Evolutionary conservation across 164 flowering plant species (phyloP).

Genomic region (Amborella trichopoda): DNA sequence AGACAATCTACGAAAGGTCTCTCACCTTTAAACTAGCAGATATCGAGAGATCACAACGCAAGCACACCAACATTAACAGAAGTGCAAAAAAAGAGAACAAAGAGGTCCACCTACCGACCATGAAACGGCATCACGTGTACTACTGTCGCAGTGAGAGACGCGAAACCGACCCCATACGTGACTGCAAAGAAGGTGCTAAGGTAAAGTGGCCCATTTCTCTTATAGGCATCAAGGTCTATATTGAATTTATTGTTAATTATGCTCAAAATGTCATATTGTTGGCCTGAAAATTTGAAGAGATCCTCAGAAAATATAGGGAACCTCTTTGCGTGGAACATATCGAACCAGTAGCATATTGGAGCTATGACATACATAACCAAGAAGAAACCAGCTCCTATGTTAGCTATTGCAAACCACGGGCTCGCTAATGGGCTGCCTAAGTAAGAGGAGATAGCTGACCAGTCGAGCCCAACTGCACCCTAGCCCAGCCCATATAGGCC

Average conservation of each 20-base stretch:
- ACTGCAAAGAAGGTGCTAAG: constrained; percentile 71
- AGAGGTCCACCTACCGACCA: constrained; percentile 40
- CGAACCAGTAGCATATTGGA: constrained; percentile 53
- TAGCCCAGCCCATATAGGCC: constrained; percentile 69
- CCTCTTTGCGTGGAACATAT: constrained; percentile 55
- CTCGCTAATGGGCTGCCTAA: constrained; percentile 80
- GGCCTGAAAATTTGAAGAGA: constrained; percentile 44
- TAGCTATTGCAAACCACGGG: constrained; percentile 90
- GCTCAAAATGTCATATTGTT: constrained; percentile 32
- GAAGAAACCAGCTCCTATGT: constrained; percentile 53
- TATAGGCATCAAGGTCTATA: constrained; percentile 43
- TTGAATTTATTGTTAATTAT: constrained; percentile 58
- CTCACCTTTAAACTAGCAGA: no score
- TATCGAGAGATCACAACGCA: no score
- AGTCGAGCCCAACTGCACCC: constrained; percentile 55
- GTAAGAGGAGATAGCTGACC: constrained; percentile 67
- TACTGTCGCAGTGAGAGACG: constrained; percentile 56
- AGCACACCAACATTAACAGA: no score
- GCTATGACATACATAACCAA: constrained; percentile 57
- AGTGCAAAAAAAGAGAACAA: no score
- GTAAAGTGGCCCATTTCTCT: constrained; percentile 42
- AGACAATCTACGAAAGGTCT: no score
- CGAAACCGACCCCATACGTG: constrained; percentile 79
- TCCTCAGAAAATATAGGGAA: constrained; percentile 56
- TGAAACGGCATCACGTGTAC: constrained; percentile 59